A percentile compares a stretch with the other conserved stretches of the same genome.
These are phyloP conservation scores for Yarrowia sp. DNA, from an alignment of 805 yeast genomes.

Conservation along the genomic window DNA sequence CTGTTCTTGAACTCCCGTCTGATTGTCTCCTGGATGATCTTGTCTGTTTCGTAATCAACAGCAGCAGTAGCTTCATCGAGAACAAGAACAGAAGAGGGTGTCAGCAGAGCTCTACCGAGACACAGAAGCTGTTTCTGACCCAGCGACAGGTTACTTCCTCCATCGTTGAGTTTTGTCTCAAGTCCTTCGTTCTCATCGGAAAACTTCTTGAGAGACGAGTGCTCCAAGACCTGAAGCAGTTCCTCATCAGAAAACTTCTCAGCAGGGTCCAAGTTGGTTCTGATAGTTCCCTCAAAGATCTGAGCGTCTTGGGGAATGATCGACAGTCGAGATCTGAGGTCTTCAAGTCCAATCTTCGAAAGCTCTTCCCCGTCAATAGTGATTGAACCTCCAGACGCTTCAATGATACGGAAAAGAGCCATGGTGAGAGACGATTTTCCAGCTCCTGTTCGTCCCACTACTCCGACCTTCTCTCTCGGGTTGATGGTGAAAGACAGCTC, in stretches of 20 bases:
- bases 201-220: constrained; percentile 61
- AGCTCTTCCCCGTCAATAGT: constrained; percentile 64
- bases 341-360: constrained; percentile 58
- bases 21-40: constrained; percentile 64
- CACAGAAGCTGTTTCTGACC: constrained; percentile 86
- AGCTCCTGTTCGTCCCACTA: constrained; percentile 88
- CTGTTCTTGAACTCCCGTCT: constrained; percentile 65
- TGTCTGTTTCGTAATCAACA: constrained; percentile 72
- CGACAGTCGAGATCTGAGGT: constrained; percentile 62
- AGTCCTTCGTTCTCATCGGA: constrained; percentile 57
- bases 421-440: constrained; percentile 88
- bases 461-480: constrained; percentile 81
- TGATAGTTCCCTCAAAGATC: constrained; percentile 65
- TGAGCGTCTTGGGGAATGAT: constrained; percentile 78
- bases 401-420: constrained; percentile 68
- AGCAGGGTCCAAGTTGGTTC: constrained; percentile 71
- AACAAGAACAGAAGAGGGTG: constrained; percentile 70
- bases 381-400: constrained; percentile 61
- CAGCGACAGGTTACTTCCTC: constrained; percentile 65
- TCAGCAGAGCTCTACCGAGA: constrained; percentile 70
- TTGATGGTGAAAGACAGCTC: constrained; percentile 66
- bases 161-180: constrained; percentile 55
- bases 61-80: constrained; percentile 84
- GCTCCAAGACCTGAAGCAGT: constrained; percentile 64
- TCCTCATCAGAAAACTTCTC: constrained; percentile 56